Conservation (phyloP, 2,329 filamentous ascomycete genomes). For the Arthrinium phaeospermum region DNA sequence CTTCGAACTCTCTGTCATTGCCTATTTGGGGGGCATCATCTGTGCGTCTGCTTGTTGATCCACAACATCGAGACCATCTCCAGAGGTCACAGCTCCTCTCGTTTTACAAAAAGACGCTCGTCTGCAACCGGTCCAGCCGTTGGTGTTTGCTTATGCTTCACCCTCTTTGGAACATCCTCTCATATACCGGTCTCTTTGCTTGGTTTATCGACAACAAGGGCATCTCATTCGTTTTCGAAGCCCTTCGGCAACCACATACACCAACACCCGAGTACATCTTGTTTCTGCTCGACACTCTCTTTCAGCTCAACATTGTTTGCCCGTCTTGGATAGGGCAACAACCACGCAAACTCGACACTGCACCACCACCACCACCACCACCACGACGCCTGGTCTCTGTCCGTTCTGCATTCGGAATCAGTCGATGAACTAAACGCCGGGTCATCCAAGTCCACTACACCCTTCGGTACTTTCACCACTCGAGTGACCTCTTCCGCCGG, state of each 20-base stretch:
- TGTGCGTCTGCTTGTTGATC: constrained; percentile 37
- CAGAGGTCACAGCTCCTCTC: constrained; percentile 25
- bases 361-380: neutral
- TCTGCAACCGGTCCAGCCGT: constrained; percentile 5
- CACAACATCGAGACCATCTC: constrained; percentile 26
- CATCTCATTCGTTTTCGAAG: constrained; percentile 16
- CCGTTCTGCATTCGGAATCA: constrained; percentile 1
- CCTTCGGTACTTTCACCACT: neutral
- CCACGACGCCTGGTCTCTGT: neutral
- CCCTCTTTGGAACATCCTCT: neutral
- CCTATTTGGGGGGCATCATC: constrained; percentile 45
- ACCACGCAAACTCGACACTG: neutral
- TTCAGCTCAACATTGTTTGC: constrained; percentile 12
- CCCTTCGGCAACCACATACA: constrained; percentile 1
- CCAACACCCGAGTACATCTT: constrained; percentile 2
- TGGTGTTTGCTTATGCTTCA: constrained; percentile 11
- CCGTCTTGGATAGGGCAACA: neutral
- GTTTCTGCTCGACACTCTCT: constrained; percentile 15
- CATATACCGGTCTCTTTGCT: neutral
- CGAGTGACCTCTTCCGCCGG: constrained; percentile 11
- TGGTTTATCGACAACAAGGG: constrained; percentile 7
- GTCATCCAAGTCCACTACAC: neutral
- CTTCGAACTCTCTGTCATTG: constrained; percentile 44
- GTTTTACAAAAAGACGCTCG: constrained; percentile 26
- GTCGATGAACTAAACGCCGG: constrained; percentile 12